Evolutionary conservation across 192 early-diverging fungal species (phyloP).

Genomic region (Rhizoclosmatium sp.): DNA sequence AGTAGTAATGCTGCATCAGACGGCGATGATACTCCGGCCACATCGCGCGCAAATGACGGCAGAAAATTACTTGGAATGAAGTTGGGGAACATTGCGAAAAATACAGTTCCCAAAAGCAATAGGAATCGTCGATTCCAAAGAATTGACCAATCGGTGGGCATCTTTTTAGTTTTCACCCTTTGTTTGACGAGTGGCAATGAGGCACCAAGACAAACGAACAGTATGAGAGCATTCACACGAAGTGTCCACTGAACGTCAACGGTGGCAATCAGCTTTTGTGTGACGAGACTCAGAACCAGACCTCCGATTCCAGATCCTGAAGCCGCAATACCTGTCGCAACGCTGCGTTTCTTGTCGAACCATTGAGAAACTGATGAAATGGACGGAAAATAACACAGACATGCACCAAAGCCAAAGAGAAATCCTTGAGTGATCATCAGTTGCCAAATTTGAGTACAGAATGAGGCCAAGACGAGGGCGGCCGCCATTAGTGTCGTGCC

Average conservation of each 20-base stretch:
- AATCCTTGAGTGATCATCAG: slow-evolving; percentile 77
- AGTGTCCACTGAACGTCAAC: slow-evolving; percentile 72
- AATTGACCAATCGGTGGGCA: slow-evolving; percentile 32
- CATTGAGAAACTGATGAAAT: slow-evolving; percentile 68
- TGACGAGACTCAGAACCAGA: slow-evolving; percentile 67
- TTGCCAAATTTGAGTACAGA: neutral
- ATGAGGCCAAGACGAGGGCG: neutral
- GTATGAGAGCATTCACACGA: slow-evolving; percentile 62
- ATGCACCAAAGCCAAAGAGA: slow-evolving; percentile 75
- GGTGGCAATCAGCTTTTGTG: slow-evolving; percentile 62
- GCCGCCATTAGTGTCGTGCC: slow-evolving; percentile 1
- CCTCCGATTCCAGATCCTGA: slow-evolving; percentile 80
- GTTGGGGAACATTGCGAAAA: slow-evolving; percentile 47
- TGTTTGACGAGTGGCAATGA: slow-evolving; percentile 28
- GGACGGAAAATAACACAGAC: slow-evolving; percentile 72
- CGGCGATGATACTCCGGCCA: neutral
- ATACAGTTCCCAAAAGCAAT: slow-evolving; percentile 19
- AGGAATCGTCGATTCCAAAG: slow-evolving; percentile 15
- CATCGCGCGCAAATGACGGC: slow-evolving; percentile 23
- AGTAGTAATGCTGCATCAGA: slow-evolving; percentile 17
- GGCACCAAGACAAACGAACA: slow-evolving; percentile 36
- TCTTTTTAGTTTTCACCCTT: neutral
- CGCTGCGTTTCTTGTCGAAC: slow-evolving; percentile 68
- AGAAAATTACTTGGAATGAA: slow-evolving; percentile 22
- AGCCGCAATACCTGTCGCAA: slow-evolving; percentile 77